These are phyloP conservation scores for Sphaerobolus stellatus DNA, from an alignment of 1,284 basidiomycete genomes.

Conservation along the genomic window DNA sequence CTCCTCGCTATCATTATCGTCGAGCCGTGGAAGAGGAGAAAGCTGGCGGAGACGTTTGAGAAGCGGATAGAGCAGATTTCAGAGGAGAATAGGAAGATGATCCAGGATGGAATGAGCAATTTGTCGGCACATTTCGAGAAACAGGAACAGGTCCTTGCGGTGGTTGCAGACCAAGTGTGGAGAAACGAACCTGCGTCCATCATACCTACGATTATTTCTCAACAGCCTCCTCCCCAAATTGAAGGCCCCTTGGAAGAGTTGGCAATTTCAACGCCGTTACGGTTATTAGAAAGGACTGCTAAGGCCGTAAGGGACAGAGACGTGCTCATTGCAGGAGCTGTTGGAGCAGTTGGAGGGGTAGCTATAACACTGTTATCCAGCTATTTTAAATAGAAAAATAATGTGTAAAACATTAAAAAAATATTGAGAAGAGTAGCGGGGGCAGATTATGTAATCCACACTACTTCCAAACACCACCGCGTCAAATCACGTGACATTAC, in stretches of 20 bases:
- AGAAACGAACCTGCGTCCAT: too few relatives aligned
- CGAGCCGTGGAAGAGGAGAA: conserved; percentile 89
- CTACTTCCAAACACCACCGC: background rate
- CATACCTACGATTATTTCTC: too few relatives aligned
- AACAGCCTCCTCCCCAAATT: too few relatives aligned
- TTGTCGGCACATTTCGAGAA: conserved; percentile 51
- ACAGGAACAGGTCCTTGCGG: conserved; percentile 43
- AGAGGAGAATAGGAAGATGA: conserved; percentile 46
- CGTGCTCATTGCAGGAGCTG: conserved; percentile 1
- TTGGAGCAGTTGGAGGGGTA: conserved; percentile 2
- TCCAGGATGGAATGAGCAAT: conserved; percentile 48
- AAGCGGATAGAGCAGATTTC: conserved; percentile 78
- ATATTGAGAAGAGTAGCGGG: too few relatives aligned
- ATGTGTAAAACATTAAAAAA: too few relatives aligned
- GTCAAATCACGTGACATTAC: conserved; percentile 3
- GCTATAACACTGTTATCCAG: background rate
- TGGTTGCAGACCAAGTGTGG: too few relatives aligned
- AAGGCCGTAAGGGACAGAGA: background rate
- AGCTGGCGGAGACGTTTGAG: conserved; percentile 85
- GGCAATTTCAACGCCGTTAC: background rate
- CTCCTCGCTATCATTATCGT: conserved; percentile 83
- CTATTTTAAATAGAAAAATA: background rate
- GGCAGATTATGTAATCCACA: too few relatives aligned
- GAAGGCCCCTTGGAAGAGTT: background rate
- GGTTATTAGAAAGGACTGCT: background rate